These are phyloP conservation scores for Pelargonium australe DNA, from an alignment of 441 rosid genomes.

Conservation along the genomic window DNA sequence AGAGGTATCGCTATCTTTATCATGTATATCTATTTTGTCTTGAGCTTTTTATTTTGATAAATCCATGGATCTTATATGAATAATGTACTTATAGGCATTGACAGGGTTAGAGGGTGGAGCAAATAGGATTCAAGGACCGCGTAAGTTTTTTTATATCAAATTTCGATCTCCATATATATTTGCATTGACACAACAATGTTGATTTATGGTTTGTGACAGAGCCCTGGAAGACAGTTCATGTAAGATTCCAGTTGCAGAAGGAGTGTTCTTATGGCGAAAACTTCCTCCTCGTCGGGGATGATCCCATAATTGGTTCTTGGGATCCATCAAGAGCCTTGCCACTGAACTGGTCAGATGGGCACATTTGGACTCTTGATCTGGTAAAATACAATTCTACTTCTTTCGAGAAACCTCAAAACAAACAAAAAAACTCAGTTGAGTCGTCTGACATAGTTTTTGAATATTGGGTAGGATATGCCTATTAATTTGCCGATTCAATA, in stretches of 20 bases:
- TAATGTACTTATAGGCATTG: slow-evolving; percentile 14
- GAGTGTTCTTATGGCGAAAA: slow-evolving; percentile 35
- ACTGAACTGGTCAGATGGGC: slow-evolving; percentile 40
- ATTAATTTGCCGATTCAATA: slow-evolving; percentile 27
- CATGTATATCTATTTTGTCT: neutral
- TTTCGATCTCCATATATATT: neutral
- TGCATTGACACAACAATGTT: neutral
- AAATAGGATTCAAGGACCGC: neutral
- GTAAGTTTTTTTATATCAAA: slow-evolving; percentile 12
- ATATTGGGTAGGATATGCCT: slow-evolving; percentile 28
- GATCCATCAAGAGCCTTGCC: slow-evolving; percentile 34
- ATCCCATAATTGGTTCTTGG: slow-evolving; percentile 36
- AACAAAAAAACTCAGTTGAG: too few relatives aligned
- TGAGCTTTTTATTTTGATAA: neutral
- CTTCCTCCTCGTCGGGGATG: slow-evolving; percentile 36
- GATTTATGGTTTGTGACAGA: slow-evolving; percentile 10
- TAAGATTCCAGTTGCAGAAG: slow-evolving; percentile 38
- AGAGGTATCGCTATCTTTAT: slow-evolving; percentile 17
- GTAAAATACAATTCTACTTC: slow-evolving; percentile 20
- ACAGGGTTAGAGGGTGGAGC: slow-evolving; percentile 11
- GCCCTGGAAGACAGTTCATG: slow-evolving; percentile 25
- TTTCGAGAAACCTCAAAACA: too few relatives aligned
- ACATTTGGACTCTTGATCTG: slow-evolving; percentile 39
- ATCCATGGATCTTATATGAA: slow-evolving; percentile 4
- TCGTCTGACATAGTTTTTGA: neutral